phyloP scores from a whole-genome alignment of 257 asterid genomes.

The Scutellaria barbata region DNA sequence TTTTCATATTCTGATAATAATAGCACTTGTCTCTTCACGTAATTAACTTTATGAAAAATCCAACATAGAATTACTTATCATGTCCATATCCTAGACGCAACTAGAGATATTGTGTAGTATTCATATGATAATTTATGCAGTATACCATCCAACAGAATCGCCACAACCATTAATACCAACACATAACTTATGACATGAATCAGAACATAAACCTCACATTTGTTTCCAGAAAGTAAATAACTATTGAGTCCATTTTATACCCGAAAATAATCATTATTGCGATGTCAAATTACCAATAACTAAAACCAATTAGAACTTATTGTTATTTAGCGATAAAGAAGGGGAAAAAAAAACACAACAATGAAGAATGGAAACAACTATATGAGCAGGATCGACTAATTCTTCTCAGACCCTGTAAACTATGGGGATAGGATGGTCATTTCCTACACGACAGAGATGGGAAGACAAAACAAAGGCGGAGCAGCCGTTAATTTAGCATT shows the following conservation, averaged over 20 bases:
- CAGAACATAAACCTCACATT: too few species aligned
- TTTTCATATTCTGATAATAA: too few species aligned
- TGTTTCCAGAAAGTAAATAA: too few species aligned
- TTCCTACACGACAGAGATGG: slow-evolving; percentile 38
- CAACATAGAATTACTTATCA: too few species aligned
- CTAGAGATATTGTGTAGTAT: too few species aligned
- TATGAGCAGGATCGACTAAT: slow-evolving; percentile 38
- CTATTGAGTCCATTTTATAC: not conserved
- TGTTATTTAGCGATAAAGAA: slow-evolving; percentile 34
- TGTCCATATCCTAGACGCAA: too few species aligned
- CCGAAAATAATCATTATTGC: not conserved
- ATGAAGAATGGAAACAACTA: slow-evolving; percentile 37
- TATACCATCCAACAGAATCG: too few species aligned
- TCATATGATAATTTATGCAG: too few species aligned
- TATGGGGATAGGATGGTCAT: slow-evolving; percentile 19
- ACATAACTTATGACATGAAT: too few species aligned
- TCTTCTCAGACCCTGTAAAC: slow-evolving; percentile 33
- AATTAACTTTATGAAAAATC: too few species aligned
- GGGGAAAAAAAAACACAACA: slow-evolving; percentile 16
- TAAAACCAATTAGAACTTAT: slow-evolving; percentile 32
- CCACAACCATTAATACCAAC: too few species aligned
- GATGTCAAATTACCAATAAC: not conserved
- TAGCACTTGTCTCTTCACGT: too few species aligned
- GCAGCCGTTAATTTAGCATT: slow-evolving; percentile 33
- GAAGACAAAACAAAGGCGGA: slow-evolving; percentile 48